Percentiles rank a stretch among this genome's conserved stretches.
Evolutionary conservation across 2,329 filamentous ascomycete genomes (phyloP).

Genomic region (Exserohilum rostratum): DNA sequence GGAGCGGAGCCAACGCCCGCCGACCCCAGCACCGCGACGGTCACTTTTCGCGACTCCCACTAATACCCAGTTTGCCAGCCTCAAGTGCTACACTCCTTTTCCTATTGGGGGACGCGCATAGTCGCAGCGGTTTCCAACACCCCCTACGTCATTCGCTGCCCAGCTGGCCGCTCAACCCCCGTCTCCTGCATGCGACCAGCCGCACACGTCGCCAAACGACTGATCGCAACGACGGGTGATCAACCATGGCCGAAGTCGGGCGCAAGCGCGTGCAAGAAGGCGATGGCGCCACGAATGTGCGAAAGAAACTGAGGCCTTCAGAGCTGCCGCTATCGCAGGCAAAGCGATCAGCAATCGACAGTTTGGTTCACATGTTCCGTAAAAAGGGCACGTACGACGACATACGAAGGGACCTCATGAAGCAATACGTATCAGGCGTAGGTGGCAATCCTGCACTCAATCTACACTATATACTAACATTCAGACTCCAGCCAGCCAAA

Average conservation of each 20-base stretch:
- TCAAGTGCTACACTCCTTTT: constrained; percentile 8
- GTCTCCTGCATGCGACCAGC: constrained; percentile 4
- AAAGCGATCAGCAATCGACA: constrained; percentile 76
- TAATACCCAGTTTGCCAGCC: neutral
- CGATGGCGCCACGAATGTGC: constrained; percentile 41
- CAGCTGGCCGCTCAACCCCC: constrained; percentile 1
- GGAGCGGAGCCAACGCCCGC: constrained; percentile 24
- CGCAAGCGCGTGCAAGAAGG: constrained; percentile 41
- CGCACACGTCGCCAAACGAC: constrained; percentile 3
- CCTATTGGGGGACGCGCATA: constrained; percentile 4
- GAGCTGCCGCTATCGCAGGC: constrained; percentile 76
- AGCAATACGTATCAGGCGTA: constrained; percentile 74
- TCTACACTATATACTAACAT: neutral
- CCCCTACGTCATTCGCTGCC: constrained; percentile 7
- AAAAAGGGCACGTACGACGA: constrained; percentile 84
- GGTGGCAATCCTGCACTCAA: constrained; percentile 42
- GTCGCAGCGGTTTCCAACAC: neutral
- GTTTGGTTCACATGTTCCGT: constrained; percentile 79
- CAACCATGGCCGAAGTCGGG: constrained; percentile 41
- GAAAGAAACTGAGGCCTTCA: constrained; percentile 71
- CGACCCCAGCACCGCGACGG: constrained; percentile 12
- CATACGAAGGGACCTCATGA: constrained; percentile 77
- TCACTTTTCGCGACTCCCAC: constrained; percentile 7
- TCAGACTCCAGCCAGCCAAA: constrained; percentile 67
- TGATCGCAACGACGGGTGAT: constrained; percentile 2